Base-by-base conservation (phyloP, 139 green algal species). In the Chlorella sp. region DNA sequence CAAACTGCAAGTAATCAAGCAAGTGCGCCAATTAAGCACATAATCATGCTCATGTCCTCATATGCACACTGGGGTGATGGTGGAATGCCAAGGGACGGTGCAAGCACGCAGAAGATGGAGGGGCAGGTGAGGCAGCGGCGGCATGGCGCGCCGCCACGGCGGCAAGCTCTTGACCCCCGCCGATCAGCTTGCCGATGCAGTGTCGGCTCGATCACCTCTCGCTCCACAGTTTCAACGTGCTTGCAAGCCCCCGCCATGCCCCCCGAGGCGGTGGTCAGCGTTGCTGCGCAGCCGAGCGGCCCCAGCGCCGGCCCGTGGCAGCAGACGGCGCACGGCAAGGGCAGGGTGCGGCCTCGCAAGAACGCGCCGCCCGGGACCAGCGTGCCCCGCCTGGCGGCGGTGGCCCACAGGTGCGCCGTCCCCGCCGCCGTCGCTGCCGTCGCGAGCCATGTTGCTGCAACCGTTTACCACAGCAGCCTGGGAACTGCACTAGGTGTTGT, bases 291-390 rank as follows among this genome's bases (percentile, higher is more conserved):
- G 64, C 32, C 64, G 26, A 36, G 32, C 13, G 64, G 32, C 32
- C 32, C 32, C 13, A 41, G 64, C 64, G 11, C 51, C 51, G 51
- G 51, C 51, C 51, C 51, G 11, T 85, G 81, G 69, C 28, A 80
- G 64, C 22, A 58, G 14, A 86, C 73, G 1, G 38, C 84, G 0
- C 56, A 84, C 19, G 84, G 84, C 75, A 87, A 87, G 51, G 84
- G 84, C 65, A 74, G 65, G 32, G 84, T 87, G 40, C 56, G 46
- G 43, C 64, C 84, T 1, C 46, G 84, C 38, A 84, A 73, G 38
- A 58, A 51, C 36, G 62, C 80, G 40, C 72, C 48, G 34, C 9
- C 19, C 1, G 38, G 32, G 2, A 32, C 64, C 16, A 51, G 36
- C 32, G 65, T 87, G 22, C 84, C 69, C 5, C 46, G 84, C 24